Percentiles rank a stretch among this genome's conserved stretches.
Evolutionary conservation across 2,329 filamentous ascomycete genomes (phyloP).

Genomic region (Paramyrothecium roridum): DNA sequence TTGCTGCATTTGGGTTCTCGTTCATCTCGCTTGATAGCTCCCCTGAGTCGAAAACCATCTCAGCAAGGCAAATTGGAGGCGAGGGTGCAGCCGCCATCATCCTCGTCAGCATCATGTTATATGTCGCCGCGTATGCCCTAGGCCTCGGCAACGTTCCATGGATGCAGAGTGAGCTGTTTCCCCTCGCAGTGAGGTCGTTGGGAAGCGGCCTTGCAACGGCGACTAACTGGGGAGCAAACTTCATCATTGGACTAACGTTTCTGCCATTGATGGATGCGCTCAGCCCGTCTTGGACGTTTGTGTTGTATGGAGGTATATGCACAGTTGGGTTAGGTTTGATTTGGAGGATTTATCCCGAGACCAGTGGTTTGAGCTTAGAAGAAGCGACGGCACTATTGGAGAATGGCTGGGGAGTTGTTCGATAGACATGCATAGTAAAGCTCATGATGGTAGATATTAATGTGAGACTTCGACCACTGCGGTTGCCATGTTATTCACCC

Average conservation of each 20-base stretch:
- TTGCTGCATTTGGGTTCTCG: conserved; percentile 71
- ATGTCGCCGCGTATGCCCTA: conserved; percentile 81
- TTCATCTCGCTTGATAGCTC: conserved; percentile 48
- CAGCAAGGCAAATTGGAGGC: neutral
- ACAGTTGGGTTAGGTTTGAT: conserved; percentile 63
- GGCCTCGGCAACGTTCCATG: conserved; percentile 91
- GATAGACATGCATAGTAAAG: conserved; percentile 23
- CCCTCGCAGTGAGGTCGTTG: conserved; percentile 67
- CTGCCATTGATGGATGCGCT: conserved; percentile 79
- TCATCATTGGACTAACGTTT: conserved; percentile 81
- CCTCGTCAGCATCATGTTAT: conserved; percentile 73
- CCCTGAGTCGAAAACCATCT: conserved; percentile 13
- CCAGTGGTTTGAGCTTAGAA: conserved; percentile 76
- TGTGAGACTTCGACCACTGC: too few species aligned
- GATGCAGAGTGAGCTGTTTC: conserved; percentile 94
- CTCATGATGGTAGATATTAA: neutral
- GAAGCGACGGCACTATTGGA: conserved; percentile 71
- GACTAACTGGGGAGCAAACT: conserved; percentile 86
- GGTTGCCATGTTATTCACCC: too few species aligned
- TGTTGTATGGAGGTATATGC: conserved; percentile 74
- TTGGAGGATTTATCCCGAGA: conserved; percentile 81
- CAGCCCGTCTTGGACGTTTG: conserved; percentile 74
- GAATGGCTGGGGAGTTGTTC: conserved; percentile 66
- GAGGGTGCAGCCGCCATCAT: conserved; percentile 52
- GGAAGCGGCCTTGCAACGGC: conserved; percentile 73